Base-by-base conservation (phyloP, 768 basidiomycete species). In the Tricholoma flavovirens region DNA sequence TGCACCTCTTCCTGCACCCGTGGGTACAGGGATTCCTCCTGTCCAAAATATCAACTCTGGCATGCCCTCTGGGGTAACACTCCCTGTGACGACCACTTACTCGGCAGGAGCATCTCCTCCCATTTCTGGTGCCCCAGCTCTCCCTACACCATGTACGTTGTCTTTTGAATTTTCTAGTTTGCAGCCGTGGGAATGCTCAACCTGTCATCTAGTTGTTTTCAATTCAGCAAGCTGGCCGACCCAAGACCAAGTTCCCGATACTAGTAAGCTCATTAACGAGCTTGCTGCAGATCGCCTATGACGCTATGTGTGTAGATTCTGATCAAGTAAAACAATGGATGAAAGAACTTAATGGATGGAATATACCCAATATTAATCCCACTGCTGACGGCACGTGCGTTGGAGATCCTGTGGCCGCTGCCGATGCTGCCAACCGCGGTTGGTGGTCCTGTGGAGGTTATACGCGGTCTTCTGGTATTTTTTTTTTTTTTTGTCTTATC, bases 401-500 rank as follows among this genome's bases (percentile, higher is more conserved):
- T 11, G 76, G 76, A 49, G 81, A 90, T 61, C 76, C 85, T 21
- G 67, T 63, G 6, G 80, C 82, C 4, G 82, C 80, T 4, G 73
- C 80, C 0, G 69, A 86, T 43, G 81, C 85, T 32, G 72, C 79
- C n/a, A 69, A 69, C 45, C 82, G 82, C 60, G 91, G 91, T 43
- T 95, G 92, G 92, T 95, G 92, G 92, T 90, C 93, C 26, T 95
- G 92, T 63, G 88, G 90, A 64, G 86, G 86, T 10, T 77, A 75
- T 62, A 84, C 84, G 12, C 77, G 86, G 7, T 55, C 60, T 48
- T 78, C 76, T 15, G 83, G 76, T 77, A 59, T 40, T 59, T 38
- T 32, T 43, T 11, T n/a, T n/a, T 19, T n/a, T n/a, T 11, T 53
- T 36, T 8, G 43, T 29, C 3, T 30, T 46, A 0, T 53, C 42